Percentiles rank a stretch among this genome's conserved stretches.
Conservation (phyloP, 1,284 basidiomycete species). For the Cryptococcus depauperatus region DNA sequence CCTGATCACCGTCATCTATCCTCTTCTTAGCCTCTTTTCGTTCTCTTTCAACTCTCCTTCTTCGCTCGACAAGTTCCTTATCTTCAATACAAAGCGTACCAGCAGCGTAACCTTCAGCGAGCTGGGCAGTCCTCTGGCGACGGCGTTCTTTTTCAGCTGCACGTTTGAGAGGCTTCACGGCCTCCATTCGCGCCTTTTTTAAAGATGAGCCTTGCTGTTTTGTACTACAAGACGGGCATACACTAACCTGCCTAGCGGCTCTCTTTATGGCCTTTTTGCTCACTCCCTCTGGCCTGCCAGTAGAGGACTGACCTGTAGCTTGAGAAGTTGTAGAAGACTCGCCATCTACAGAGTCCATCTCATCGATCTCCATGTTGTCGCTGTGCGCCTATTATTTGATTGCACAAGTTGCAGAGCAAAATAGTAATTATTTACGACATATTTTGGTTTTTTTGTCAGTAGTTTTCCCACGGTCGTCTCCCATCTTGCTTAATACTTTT, state of each 20-base stretch:
- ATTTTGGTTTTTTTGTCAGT: no score
- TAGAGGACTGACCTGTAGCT: no score
- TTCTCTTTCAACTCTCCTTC: conserved; percentile 20
- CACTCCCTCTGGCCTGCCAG: conserved; percentile 17
- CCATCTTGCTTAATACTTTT: no score
- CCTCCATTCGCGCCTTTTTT: conserved; percentile 19
- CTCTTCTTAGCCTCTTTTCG: conserved; percentile 40
- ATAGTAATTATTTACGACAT: no score
- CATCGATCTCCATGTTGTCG: no score
- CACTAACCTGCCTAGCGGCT: conserved; percentile 31
- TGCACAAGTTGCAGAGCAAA: no score
- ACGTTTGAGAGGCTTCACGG: conserved; percentile 26
- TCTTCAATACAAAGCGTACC: conserved; percentile 31
- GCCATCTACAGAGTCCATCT: no score
- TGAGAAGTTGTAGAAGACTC: no score
- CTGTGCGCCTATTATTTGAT: no score
- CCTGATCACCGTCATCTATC: conserved; percentile 24
- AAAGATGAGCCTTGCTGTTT: neutral
- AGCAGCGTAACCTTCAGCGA: conserved; percentile 22
- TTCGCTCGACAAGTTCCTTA: conserved; percentile 19
- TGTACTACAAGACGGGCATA: conserved; percentile 1
- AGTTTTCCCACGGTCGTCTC: no score
- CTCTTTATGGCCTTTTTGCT: conserved; percentile 35
- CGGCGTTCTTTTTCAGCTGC: conserved; percentile 29
- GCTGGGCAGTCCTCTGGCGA: conserved; percentile 15